A percentile compares a stretch with the other conserved stretches of the same genome.
Conservation (phyloP, 495 filamentous ascomycete genomes). For the Hyphodiscus hymeniophilus region DNA sequence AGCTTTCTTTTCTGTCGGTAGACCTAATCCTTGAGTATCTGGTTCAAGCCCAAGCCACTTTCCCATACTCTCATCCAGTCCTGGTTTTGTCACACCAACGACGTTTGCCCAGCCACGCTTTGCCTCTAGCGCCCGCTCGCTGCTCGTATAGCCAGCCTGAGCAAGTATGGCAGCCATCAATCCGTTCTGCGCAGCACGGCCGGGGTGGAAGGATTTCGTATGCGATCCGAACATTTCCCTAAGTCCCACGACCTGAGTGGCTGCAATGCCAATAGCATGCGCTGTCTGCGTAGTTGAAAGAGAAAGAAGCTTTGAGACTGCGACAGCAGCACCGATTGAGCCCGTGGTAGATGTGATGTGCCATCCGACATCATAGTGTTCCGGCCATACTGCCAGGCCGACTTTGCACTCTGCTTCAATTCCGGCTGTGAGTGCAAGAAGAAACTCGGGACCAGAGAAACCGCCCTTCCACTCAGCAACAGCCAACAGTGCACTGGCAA, state of each 20-base stretch:
- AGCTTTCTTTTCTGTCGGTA: constrained; percentile 16
- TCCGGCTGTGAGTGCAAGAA: constrained; percentile 43
- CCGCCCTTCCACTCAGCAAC: constrained; percentile 30
- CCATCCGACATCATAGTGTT: constrained; percentile 48
- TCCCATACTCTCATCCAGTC: constrained; percentile 27
- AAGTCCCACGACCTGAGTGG: constrained; percentile 43
- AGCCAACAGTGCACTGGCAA: constrained; percentile 40
- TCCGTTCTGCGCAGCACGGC: constrained; percentile 42
- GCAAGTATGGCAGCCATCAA: constrained; percentile 43
- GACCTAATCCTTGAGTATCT: constrained; percentile 4
- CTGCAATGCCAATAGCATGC: constrained; percentile 45
- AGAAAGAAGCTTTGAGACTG: constrained; percentile 36
- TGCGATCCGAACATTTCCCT: constrained; percentile 47
- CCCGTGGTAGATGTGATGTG: constrained; percentile 48
- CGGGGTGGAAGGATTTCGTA: constrained; percentile 47
- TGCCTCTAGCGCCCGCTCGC: constrained; percentile 38
- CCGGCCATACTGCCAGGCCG: constrained; percentile 41
- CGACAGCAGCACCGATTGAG: constrained; percentile 42
- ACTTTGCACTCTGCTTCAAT: constrained; percentile 44
- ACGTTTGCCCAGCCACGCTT: constrained; percentile 46
- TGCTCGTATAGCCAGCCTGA: constrained; percentile 38
- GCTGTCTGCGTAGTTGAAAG: constrained; percentile 30
- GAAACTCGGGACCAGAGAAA: constrained; percentile 35
- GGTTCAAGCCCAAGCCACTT: constrained; percentile 12
- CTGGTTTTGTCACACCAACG: constrained; percentile 31